Conservation (phyloP, 257 asterid species). For the Nicotiana obtusifolia region DNA sequence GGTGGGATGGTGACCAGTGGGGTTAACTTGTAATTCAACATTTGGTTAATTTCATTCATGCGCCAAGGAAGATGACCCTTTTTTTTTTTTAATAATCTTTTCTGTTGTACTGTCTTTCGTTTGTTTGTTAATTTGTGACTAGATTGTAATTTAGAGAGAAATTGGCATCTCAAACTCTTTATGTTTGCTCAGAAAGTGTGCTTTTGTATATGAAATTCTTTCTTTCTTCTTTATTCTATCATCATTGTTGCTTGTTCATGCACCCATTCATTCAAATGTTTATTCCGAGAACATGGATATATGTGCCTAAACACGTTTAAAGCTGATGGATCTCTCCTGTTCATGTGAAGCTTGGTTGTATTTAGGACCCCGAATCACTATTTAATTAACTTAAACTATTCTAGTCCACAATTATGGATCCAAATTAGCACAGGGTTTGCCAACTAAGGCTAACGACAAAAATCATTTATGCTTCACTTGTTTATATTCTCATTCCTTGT, state of each 20-base stretch:
- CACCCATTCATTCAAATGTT: background rate
- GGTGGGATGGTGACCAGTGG: background rate
- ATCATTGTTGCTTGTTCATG: background rate
- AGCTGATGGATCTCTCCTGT: constrained; percentile 5
- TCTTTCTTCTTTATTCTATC: background rate
- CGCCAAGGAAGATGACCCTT: constrained; percentile 6
- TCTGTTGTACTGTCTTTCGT: background rate
- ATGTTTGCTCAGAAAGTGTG: constrained; percentile 9
- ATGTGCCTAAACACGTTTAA: background rate
- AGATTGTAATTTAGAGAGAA: constrained; percentile 18
- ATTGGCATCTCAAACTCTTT: background rate
- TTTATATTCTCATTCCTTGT: background rate
- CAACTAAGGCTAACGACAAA: background rate
- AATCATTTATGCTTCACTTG: background rate
- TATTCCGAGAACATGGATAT: background rate
- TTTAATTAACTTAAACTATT: background rate
- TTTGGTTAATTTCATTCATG: constrained; percentile 15
- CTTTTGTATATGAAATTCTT: constrained; percentile 11
- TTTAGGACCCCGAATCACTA: background rate
- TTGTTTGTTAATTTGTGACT: constrained; percentile 9
- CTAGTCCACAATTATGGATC: background rate
- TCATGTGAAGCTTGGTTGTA: constrained; percentile 1
- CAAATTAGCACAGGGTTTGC: background rate
- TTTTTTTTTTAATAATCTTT: background rate
- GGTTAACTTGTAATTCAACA: background rate